These are phyloP conservation scores for Dioszegia hungarica DNA, from an alignment of 768 basidiomycete species.

Conservation along the genomic window DNA sequence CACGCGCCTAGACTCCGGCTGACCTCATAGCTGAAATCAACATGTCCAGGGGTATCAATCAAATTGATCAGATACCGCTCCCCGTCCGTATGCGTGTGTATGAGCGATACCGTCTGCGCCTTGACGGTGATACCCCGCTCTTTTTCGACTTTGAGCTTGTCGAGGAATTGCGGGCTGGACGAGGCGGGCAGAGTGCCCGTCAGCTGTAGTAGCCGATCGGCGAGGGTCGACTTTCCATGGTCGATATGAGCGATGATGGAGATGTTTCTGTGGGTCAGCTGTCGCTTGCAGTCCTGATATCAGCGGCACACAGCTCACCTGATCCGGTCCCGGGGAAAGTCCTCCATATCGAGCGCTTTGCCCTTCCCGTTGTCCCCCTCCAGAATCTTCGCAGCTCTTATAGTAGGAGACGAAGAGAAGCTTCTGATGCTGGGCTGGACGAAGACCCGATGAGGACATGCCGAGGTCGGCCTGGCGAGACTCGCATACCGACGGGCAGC, in stretches of 20 bases:
- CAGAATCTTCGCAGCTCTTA: neutral
- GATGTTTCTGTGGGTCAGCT: constrained; percentile 59
- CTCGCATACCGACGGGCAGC: constrained; percentile 3
- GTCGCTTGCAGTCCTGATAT: neutral
- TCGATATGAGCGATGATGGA: constrained; percentile 97
- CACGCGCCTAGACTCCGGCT: constrained; percentile 86
- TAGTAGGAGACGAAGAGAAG: neutral
- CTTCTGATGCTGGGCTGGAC: neutral
- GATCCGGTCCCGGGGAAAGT: constrained; percentile 50
- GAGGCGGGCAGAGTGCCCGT: constrained; percentile 34
- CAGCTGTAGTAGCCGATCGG: constrained; percentile 66
- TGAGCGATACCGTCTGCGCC: constrained; percentile 86
- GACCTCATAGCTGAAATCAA: constrained; percentile 97
- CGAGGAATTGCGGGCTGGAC: constrained; percentile 41
- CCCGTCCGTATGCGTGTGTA: constrained; percentile 58
- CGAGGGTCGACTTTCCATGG: constrained; percentile 94
- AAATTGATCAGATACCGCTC: constrained; percentile 75
- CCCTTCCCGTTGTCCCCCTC: constrained; percentile 7
- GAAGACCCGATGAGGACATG: neutral
- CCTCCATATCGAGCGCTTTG: constrained; percentile 31
- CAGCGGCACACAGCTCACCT: constrained; percentile 25
- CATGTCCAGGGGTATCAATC: constrained; percentile 98
- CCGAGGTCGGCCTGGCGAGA: neutral
- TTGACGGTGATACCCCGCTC: constrained; percentile 98
- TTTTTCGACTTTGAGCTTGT: constrained; percentile 81